These are phyloP conservation scores for Silene coronaria DNA, from an alignment of 179 eudicot genomes.

Conservation along the genomic window DNA sequence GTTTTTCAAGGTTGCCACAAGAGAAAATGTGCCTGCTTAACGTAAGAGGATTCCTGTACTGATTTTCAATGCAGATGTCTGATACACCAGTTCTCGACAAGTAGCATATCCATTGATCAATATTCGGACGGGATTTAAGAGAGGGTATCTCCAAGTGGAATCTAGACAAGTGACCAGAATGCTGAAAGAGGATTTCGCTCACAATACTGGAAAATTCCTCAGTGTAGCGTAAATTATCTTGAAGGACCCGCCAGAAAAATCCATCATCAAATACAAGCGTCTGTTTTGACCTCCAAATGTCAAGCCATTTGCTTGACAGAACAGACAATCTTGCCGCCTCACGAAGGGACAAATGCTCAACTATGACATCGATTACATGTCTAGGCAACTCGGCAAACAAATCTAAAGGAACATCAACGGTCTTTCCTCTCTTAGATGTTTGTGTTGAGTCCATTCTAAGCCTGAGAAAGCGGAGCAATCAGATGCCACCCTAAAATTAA, in stretches of 20 bases:
- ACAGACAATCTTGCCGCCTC: conserved; percentile 24
- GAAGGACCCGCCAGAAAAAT: conserved; percentile 14
- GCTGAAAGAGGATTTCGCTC: conserved; percentile 28
- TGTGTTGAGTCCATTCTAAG: conserved; percentile 10
- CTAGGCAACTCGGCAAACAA: conserved; percentile 14
- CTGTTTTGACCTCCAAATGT: conserved; percentile 25
- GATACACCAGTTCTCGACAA: conserved; percentile 23
- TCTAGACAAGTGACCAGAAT: conserved; percentile 15
- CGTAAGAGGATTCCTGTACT: neutral
- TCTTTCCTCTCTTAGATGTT: conserved; percentile 1
- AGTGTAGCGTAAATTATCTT: neutral
- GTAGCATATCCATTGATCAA: conserved; percentile 23
- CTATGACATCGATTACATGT: conserved; percentile 13
- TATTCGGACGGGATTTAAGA: conserved; percentile 5
- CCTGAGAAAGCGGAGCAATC: neutral
- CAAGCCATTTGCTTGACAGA: conserved; percentile 27
- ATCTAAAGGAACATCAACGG: neutral
- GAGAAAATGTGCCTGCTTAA: conserved; percentile 22
- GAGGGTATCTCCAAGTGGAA: conserved; percentile 21
- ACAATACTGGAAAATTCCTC: conserved; percentile 16
- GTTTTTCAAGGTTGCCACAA: conserved; percentile 13
- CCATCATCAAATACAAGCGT: conserved; percentile 18
- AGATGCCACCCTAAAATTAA: no score
- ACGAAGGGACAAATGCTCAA: conserved; percentile 19
- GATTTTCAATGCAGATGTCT: conserved; percentile 21